Conservation (phyloP, 1,139 yeast genomes). For the Suhomyces maxii region DNA sequence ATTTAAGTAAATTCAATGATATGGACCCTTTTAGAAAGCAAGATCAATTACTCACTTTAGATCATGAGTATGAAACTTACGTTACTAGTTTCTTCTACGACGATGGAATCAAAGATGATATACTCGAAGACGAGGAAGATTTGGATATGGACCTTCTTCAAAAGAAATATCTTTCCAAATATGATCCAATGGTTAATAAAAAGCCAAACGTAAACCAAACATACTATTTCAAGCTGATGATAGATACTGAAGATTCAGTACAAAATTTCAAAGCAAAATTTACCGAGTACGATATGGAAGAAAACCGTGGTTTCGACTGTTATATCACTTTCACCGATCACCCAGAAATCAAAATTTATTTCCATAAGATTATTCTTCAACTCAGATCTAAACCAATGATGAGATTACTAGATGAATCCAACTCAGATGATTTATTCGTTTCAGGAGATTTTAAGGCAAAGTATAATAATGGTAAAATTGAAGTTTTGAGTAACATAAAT, state of each 20-base stretch:
- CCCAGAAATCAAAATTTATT: constrained; percentile 26
- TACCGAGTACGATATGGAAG: not conserved
- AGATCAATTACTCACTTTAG: constrained; percentile 29
- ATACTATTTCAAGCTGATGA: not conserved
- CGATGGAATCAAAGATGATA: constrained; percentile 15
- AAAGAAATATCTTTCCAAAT: constrained; percentile 17
- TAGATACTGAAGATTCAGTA: not conserved
- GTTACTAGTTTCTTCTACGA: constrained; percentile 26
- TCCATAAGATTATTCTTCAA: constrained; percentile 32
- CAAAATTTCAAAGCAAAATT: not conserved
- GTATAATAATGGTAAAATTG: constrained; percentile 16
- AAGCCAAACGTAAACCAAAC: constrained; percentile 1
- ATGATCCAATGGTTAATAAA: constrained; percentile 18
- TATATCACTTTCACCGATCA: constrained; percentile 19
- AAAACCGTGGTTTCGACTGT: constrained; percentile 23
- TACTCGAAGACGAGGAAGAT: not conserved
- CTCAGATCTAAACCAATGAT: constrained; percentile 29
- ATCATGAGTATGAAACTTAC: constrained; percentile 23
- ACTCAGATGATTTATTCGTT: constrained; percentile 18
- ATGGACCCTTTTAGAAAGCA: constrained; percentile 27
- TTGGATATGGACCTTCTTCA: constrained; percentile 19
- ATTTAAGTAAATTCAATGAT: constrained; percentile 46
- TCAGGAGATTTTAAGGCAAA: constrained; percentile 24
- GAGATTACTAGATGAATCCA: constrained; percentile 21
- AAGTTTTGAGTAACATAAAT: constrained; percentile 21